These are phyloP conservation scores for Pseudopyricularia cyperi DNA, from an alignment of 2,329 filamentous ascomycete species.

Conservation along the genomic window DNA sequence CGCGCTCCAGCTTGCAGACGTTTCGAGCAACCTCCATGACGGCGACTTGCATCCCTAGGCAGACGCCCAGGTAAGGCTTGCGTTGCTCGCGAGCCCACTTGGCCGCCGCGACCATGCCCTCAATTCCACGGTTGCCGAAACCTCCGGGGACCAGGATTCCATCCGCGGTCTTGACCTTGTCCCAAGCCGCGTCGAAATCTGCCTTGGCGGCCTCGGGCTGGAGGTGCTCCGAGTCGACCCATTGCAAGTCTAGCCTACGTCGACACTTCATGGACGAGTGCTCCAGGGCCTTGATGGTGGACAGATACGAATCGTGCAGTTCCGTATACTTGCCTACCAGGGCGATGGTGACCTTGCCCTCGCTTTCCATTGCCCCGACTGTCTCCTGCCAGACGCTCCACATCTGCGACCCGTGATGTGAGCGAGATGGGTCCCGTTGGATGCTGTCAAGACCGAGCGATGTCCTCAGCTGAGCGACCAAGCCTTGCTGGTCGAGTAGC, in stretches of 20 bases:
- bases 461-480: constrained; percentile 53
- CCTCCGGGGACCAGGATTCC: constrained; percentile 61
- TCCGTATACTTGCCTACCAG: constrained; percentile 87
- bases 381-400: constrained; percentile 70
- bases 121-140: constrained; percentile 69
- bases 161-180: constrained; percentile 56
- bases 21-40: constrained; percentile 81
- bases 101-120: constrained; percentile 83
- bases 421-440: constrained; percentile 34
- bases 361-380: constrained; percentile 41
- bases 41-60: constrained; percentile 84
- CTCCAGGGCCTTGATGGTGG: constrained; percentile 70
- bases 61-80: constrained; percentile 77
- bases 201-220: constrained; percentile 53
- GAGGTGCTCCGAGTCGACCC: constrained; percentile 75
- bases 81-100: constrained; percentile 76
- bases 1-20: constrained; percentile 48
- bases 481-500: constrained; percentile 71
- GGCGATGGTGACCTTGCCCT: constrained; percentile 64
- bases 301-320: constrained; percentile 73
- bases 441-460: constrained; percentile 52
- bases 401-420: constrained; percentile 51
- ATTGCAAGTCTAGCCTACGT: constrained; percentile 66
- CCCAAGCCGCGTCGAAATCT: constrained; percentile 77
- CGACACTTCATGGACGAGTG: constrained; percentile 81